A percentile compares a stretch with the other conserved stretches of the same genome.
Evolutionary conservation across 768 basidiomycete genomes (phyloP).

Genomic region (Trametes sanguinea): DNA sequence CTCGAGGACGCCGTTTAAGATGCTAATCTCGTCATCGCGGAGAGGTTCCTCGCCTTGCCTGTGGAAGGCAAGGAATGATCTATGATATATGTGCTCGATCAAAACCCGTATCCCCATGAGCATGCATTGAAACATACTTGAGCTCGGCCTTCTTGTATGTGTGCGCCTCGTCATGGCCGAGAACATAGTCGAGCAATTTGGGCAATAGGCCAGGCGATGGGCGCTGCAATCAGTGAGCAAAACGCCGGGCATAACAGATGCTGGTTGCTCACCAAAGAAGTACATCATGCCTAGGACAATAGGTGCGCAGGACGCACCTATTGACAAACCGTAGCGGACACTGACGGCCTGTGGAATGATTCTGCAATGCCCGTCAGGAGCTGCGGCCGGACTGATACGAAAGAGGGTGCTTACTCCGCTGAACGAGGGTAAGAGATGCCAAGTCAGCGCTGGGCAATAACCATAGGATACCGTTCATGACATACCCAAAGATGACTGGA

Average conservation of each 20-base stretch:
- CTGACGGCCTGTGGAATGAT: slow-evolving; percentile 77
- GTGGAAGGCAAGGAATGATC: slow-evolving; percentile 76
- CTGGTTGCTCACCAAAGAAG: slow-evolving; percentile 39
- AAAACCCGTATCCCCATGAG: not conserved
- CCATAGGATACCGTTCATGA: not conserved
- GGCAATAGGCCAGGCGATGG: slow-evolving; percentile 60
- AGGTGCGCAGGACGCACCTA: slow-evolving; percentile 55
- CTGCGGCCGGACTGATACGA: not conserved
- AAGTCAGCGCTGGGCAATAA: not conserved
- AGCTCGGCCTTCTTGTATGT: slow-evolving; percentile 79
- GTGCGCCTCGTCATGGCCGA: slow-evolving; percentile 71
- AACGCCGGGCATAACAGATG: too few relatives aligned
- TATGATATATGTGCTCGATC: slow-evolving; percentile 24
- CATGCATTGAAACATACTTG: slow-evolving; percentile 23
- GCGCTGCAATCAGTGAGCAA: slow-evolving; percentile 34
- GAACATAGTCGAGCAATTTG: slow-evolving; percentile 74
- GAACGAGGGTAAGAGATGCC: slow-evolving; percentile 28
- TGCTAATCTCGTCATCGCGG: slow-evolving; percentile 79
- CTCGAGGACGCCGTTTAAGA: slow-evolving; percentile 78
- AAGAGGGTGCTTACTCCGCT: slow-evolving; percentile 36
- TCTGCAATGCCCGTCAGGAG: slow-evolving; percentile 33
- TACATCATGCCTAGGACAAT: slow-evolving; percentile 55
- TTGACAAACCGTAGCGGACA: slow-evolving; percentile 57
- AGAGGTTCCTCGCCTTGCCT: slow-evolving; percentile 76
- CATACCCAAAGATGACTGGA: slow-evolving; percentile 79